Percentiles rank a stretch among this genome's conserved stretches.
Evolutionary conservation across 768 basidiomycete genomes (phyloP).

Genomic region (Lactarius sanguifluus): DNA sequence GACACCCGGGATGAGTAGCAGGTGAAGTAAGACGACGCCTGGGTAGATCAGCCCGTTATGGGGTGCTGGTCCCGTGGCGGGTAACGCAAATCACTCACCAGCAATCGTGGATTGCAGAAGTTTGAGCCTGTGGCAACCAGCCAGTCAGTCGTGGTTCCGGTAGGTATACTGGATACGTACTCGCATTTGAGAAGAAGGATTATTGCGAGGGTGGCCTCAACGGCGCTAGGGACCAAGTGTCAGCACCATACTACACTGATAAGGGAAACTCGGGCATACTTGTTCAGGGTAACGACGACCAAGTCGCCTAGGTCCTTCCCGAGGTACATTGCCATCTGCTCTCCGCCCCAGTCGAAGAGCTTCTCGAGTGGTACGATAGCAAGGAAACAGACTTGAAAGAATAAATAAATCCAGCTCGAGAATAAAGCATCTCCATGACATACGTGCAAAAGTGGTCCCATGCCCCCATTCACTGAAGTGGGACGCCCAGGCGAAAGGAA

Average conservation of each 20-base stretch:
- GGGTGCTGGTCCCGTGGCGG: neutral
- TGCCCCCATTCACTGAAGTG: conserved; percentile 31
- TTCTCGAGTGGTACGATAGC: conserved; percentile 65
- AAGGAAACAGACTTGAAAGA: conserved; percentile 55
- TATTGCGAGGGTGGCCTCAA: conserved; percentile 71
- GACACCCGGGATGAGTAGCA: conserved; percentile 67
- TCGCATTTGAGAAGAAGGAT: conserved; percentile 70
- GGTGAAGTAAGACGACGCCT: conserved; percentile 74
- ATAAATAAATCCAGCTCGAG: neutral
- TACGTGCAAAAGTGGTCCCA: conserved; percentile 31
- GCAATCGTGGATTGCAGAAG: conserved; percentile 69
- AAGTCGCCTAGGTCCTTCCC: conserved; percentile 64
- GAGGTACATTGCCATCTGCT: conserved; percentile 54
- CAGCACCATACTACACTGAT: neutral
- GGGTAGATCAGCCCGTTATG: neutral
- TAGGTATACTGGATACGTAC: conserved; percentile 42
- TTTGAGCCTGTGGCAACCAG: conserved; percentile 44
- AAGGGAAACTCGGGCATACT: conserved; percentile 41
- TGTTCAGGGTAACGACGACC: conserved; percentile 62
- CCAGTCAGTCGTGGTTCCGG: neutral
- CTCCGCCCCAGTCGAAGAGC: conserved; percentile 65
- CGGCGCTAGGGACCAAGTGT: conserved; percentile 43
- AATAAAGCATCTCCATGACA: conserved; percentile 7
- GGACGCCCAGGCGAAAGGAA: conserved; percentile 35
- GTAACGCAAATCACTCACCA: conserved; percentile 40